Evolutionary conservation across 805 yeast genomes (phyloP).

Genomic region (Suhomyces canberraensis): DNA sequence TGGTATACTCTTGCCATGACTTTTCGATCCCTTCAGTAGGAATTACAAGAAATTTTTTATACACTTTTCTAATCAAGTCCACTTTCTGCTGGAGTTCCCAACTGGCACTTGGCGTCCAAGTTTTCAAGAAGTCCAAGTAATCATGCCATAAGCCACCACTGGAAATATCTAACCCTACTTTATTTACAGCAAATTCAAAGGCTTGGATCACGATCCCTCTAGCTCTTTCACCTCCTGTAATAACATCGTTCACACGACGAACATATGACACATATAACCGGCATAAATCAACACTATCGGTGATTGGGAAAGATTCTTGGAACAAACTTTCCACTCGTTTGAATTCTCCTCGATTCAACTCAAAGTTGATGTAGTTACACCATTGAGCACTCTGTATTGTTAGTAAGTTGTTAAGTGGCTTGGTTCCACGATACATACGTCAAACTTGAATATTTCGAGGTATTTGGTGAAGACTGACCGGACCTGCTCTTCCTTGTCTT

Average conservation of each 20-base stretch:
- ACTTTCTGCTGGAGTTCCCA: constrained; percentile 84
- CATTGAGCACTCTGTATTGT: constrained; percentile 48
- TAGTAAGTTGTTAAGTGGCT: constrained; percentile 14
- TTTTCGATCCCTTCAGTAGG: constrained; percentile 75
- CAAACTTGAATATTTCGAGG: constrained; percentile 61
- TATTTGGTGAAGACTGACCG: constrained; percentile 57
- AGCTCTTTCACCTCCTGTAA: constrained; percentile 81
- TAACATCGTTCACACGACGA: constrained; percentile 62
- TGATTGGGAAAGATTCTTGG: constrained; percentile 56
- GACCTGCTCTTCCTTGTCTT: constrained; percentile 60
- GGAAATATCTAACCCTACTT: constrained; percentile 75
- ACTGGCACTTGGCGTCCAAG: constrained; percentile 73
- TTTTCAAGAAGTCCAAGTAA: constrained; percentile 71
- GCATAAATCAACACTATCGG: constrained; percentile 70
- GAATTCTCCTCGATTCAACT: constrained; percentile 61
- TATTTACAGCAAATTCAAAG: constrained; percentile 73
- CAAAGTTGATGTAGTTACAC: constrained; percentile 67
- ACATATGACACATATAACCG: constrained; percentile 74
- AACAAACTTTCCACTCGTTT: constrained; percentile 64
- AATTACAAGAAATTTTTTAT: constrained; percentile 64
- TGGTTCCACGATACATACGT: constrained; percentile 29
- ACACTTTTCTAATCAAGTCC: constrained; percentile 71
- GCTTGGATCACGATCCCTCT: constrained; percentile 73
- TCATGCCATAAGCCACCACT: constrained; percentile 77
- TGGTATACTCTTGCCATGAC: constrained; percentile 76